Conservation (phyloP, 139 green algal genomes). For the Microglena sp. region DNA sequence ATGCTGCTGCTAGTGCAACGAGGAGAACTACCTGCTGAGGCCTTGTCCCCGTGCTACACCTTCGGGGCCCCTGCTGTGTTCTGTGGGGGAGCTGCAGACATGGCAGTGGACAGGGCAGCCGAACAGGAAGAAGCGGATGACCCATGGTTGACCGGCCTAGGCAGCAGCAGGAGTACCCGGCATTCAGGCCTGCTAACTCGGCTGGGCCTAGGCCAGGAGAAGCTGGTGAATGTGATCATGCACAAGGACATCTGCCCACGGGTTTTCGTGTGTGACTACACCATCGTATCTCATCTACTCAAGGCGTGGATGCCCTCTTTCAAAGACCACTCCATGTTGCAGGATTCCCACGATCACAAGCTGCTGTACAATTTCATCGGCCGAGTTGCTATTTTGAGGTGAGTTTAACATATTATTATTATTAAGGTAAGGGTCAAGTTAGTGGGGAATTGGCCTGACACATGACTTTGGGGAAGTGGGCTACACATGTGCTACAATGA, state of each 20-base stretch:
- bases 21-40: slow-evolving; percentile 43
- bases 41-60: slow-evolving; percentile 70
- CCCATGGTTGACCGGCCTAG: not conserved
- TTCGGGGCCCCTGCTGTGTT: slow-evolving; percentile 89
- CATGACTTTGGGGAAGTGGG: too few relatives aligned
- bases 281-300: slow-evolving; percentile 52
- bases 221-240: slow-evolving; percentile 86
- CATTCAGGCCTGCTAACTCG: slow-evolving; percentile 14
- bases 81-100: slow-evolving; percentile 31
- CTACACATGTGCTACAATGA: too few relatives aligned
- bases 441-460: too few relatives aligned
- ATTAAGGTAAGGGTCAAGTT: too few relatives aligned
- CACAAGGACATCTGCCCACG: slow-evolving; percentile 91
- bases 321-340: slow-evolving; percentile 65
- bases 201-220: slow-evolving; percentile 30
- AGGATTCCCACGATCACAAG: slow-evolving; percentile 23
- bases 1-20: slow-evolving; percentile 80
- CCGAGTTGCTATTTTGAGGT: slow-evolving; percentile 64
- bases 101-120: not conserved
- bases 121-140: not conserved
- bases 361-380: slow-evolving; percentile 86
- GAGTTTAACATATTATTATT: too few relatives aligned
- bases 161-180: not conserved
- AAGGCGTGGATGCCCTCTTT: slow-evolving; percentile 50
- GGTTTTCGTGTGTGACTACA: slow-evolving; percentile 98